Base-by-base conservation (phyloP, 805 yeast genomes). In the Debaryomyces castellii region DNA sequence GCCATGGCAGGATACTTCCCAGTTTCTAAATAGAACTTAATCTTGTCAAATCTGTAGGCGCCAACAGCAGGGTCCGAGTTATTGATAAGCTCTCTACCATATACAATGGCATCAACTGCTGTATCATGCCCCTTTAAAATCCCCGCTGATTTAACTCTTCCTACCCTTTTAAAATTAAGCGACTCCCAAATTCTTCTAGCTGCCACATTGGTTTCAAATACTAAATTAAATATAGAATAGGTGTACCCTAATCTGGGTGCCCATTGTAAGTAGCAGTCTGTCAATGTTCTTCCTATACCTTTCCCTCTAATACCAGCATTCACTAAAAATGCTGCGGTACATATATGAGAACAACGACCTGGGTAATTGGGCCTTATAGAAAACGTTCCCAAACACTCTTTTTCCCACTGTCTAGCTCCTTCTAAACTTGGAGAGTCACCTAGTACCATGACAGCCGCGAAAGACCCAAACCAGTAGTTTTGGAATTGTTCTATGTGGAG, bases 271-370 rank as follows among this genome's bases (percentile, higher is more conserved):
- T 82, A 89, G 55, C 95, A 85, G 56, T 89, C 96, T 14, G 87
- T 83, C 50, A 94, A 64, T 0, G 94, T 86, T 45, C 85, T 73
- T 4, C 98, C 99, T 22, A 94, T 88, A 4, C 97, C 96, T 61
- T 87, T 88, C 21, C 92, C 90, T 56, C 99, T 73, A 54, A 89
- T 89, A 52, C 96, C 96, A 3, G 96, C 94, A 64, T 92, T 90
- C 2, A 92, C 98, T 28, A 92, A 69, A 55, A 92, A 87, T 17
- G 85, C 85, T 1, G 89, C 96, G 0, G 96, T 87, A 55, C 96
- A 90, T n/a, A 94, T 85, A 60, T 92, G 97, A 0, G 96, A 82
- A 16, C 94, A 85, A 38, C 98, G 73, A 1, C 98, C 98, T 0
- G 97, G 96, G 60, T 85, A 92, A 57, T 89, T 87, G 2, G 97